These are phyloP conservation scores for Chytridium lagenaria DNA, from an alignment of 371 early-diverging fungal species.

Conservation along the genomic window DNA sequence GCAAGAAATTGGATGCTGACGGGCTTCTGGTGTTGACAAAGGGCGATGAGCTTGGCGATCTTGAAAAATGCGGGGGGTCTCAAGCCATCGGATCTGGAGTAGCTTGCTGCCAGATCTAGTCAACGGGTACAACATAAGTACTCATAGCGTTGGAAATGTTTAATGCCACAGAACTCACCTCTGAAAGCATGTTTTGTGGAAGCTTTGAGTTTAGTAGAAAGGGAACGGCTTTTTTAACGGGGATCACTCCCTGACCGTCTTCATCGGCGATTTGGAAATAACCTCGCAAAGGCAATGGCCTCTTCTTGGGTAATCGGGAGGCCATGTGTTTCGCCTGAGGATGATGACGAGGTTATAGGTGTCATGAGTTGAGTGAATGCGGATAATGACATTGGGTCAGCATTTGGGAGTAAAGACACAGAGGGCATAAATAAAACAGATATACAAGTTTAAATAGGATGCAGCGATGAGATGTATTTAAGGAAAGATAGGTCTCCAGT, in stretches of 20 bases:
- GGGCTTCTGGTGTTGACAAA: constrained; percentile 77
- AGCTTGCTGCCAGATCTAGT: constrained; percentile 81
- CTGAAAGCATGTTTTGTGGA: constrained; percentile 66
- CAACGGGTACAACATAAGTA: too few relatives aligned
- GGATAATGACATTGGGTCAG: not conserved
- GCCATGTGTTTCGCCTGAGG: not conserved
- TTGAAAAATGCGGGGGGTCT: constrained; percentile 74
- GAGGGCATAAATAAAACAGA: too few relatives aligned
- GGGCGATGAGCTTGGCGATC: constrained; percentile 85
- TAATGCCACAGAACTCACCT: constrained; percentile 54
- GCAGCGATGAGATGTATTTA: too few relatives aligned
- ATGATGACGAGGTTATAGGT: not conserved
- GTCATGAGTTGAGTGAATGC: not conserved
- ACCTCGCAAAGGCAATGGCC: constrained; percentile 64
- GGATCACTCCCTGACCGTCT: constrained; percentile 69
- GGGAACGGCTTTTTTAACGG: constrained; percentile 78
- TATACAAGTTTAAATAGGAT: too few relatives aligned
- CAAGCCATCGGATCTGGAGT: constrained; percentile 81
- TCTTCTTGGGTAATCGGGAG: constrained; percentile 57
- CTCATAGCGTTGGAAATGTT: not conserved
- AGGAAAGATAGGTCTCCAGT: too few relatives aligned
- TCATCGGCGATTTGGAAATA: constrained; percentile 77
- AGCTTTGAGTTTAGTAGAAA: constrained; percentile 82
- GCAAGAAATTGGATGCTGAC: constrained; percentile 57
- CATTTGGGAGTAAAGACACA: too few relatives aligned